A percentile compares a stretch with the other conserved stretches of the same genome.
These are phyloP conservation scores for Pythium phragmitis DNA, from an alignment of 352 stramenopile genomes.

Conservation along the genomic window DNA sequence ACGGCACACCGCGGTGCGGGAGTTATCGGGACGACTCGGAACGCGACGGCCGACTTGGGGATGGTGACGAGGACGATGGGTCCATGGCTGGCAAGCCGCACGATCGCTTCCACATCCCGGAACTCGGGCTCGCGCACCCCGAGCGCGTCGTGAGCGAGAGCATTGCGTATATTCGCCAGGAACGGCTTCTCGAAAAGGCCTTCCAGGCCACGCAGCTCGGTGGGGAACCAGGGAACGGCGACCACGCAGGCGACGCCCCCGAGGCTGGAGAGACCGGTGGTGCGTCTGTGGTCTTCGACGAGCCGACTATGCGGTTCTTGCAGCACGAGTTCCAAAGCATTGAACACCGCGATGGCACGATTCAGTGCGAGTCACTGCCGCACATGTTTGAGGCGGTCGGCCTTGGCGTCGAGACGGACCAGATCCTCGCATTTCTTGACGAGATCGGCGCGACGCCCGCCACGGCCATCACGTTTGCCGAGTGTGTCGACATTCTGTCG, in stretches of 20 bases:
- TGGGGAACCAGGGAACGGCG: constrained; percentile 3
- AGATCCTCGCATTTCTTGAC: constrained; percentile 56
- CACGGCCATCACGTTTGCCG: constrained; percentile 77
- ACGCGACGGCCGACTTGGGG: background rate
- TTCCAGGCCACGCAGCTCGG: constrained; percentile 32
- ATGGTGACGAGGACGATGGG: constrained; percentile 28
- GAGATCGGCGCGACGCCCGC: constrained; percentile 69
- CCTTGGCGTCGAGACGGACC: constrained; percentile 34
- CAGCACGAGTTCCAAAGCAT: constrained; percentile 55
- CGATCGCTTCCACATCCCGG: constrained; percentile 65
- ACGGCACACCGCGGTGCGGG: constrained; percentile 73
- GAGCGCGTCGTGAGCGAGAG: constrained; percentile 77
- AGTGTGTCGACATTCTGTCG: constrained; percentile 87
- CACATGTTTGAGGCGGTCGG: constrained; percentile 46
- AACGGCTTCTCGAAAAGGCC: constrained; percentile 50
- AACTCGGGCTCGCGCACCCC: constrained; percentile 70
- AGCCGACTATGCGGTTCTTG: constrained; percentile 49
- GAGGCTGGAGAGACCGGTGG: constrained; percentile 10
- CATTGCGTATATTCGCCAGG: constrained; percentile 65
- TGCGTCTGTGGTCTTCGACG: constrained; percentile 56
- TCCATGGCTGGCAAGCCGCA: constrained; percentile 18
- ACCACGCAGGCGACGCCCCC: constrained; percentile 1
- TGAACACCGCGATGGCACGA: constrained; percentile 43
- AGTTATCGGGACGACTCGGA: constrained; percentile 50
- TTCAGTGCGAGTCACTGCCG: constrained; percentile 48